phyloP scores from a whole-genome alignment of 306 rosid species.

The Quercus engelmannii region DNA sequence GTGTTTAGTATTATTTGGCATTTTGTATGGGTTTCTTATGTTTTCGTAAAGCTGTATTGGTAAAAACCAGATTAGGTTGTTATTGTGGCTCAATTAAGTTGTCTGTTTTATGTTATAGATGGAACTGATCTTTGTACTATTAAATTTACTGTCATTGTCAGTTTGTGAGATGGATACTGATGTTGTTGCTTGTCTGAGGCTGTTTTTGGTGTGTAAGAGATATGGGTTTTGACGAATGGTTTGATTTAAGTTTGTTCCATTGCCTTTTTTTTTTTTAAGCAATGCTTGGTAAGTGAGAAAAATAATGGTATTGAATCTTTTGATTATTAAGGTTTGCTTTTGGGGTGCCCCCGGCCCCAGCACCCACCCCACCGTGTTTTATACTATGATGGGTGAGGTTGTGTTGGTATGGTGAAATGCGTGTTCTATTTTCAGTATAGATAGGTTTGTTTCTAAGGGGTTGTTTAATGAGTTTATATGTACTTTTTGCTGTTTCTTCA shows the following conservation, averaged over 20 bases:
- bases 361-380: no score
- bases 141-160: neutral
- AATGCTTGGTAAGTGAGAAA: no score
- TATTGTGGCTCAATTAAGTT: neutral
- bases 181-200: neutral
- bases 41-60: no score
- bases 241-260: neutral
- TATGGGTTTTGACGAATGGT: neutral
- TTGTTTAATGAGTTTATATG: neutral
- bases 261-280: neutral
- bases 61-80: no score
- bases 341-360: no score
- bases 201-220: neutral
- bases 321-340: no score
- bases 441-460: neutral
- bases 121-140: neutral
- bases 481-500: neutral
- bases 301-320: no score
- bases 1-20: neutral
- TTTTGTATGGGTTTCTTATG: no score
- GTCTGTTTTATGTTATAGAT: neutral
- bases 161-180: neutral
- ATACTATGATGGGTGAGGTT: neutral
- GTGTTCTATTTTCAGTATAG: neutral
- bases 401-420: neutral